A percentile compares a stretch with the other conserved stretches of the same genome.
These are phyloP conservation scores for Salix caprea DNA, from an alignment of 345 rosid species.

Conservation along the genomic window DNA sequence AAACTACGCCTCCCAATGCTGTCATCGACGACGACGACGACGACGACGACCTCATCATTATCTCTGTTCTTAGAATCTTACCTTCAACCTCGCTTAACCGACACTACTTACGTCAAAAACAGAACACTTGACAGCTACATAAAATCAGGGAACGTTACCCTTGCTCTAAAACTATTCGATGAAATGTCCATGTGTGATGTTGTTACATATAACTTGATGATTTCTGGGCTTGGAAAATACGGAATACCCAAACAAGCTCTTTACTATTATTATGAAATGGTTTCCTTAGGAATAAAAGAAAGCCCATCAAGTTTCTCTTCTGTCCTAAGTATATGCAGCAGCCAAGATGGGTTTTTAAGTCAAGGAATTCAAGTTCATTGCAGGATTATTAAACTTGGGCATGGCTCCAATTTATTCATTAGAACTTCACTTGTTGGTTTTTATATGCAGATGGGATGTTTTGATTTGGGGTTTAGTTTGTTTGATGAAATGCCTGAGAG, in stretches of 20 bases:
- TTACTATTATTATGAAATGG: constrained; percentile 47
- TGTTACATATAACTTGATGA: constrained; percentile 60
- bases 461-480: constrained; percentile 42
- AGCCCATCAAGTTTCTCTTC: constrained; percentile 63
- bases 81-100: constrained; percentile 23
- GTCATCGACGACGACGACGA: constrained; percentile 2
- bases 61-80: constrained; percentile 26
- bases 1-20: constrained; percentile 9
- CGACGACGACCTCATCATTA: neutral
- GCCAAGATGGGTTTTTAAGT: constrained; percentile 27
- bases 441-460: constrained; percentile 42
- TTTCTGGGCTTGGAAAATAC: constrained; percentile 48
- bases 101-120: constrained; percentile 36
- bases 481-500: constrained; percentile 62
- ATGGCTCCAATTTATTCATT: constrained; percentile 45
- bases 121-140: constrained; percentile 34
- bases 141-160: constrained; percentile 36
- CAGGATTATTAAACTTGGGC: constrained; percentile 58
- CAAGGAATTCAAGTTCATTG: constrained; percentile 73
- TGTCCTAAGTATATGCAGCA: constrained; percentile 62
- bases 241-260: constrained; percentile 39
- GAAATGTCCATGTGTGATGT: constrained; percentile 53
- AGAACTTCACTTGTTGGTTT: constrained; percentile 60
- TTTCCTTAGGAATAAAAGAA: constrained; percentile 50
- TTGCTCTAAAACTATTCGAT: constrained; percentile 51